Base-by-base conservation (phyloP, 2,329 filamentous ascomycete species). In the Penicillium sp. region DNA sequence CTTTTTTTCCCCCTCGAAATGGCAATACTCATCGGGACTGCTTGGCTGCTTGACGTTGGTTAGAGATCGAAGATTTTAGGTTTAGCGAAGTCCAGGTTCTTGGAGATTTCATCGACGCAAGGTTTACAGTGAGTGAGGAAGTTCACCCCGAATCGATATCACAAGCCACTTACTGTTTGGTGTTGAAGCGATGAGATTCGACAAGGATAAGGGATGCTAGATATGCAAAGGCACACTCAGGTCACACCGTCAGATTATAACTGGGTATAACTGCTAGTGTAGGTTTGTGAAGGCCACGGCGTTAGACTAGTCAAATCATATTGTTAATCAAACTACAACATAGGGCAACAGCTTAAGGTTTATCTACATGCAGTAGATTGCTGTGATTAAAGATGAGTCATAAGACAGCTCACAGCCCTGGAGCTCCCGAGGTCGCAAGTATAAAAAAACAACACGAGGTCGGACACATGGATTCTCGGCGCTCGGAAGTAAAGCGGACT, bases 351-450 rank as follows among this genome's bases (percentile, higher is more conserved):
- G 19, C 1, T 29, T 36, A 34, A 43, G 39, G 29, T 19, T 45
- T 9, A 11, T 16, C 14, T 34, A 6, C 29, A 11, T 34, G 32
- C 32, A 35, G 6, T 40, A 41, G 29, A 2, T 34, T n/a, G 27
- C n/a, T 9, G 36, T 53, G 29, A 41, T 34, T 16, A 50, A 40
- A 18, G 11, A 48, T 51, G 53, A 51, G 53, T 61, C 60, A 61
- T 55, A 61, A 51, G 51, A 55, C 36, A 55, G 39, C 27, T 40
- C 23, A 13, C 2, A 2, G 16, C 26, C n/a, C n/a, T 4, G 13
- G n/a, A 16, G 11, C 3, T 26, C n/a, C n/a, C n/a, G n/a, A n/a
- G n/a, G n/a, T n/a, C n/a, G n/a, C n/a, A n/a, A n/a, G n/a, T n/a
- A n/a, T n/a, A n/a, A n/a, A n/a, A n/a, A 10, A 27, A 18, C 49